phyloP scores from a whole-genome alignment of 805 yeast genomes.

The Lipomyces spencermartinsiae region DNA sequence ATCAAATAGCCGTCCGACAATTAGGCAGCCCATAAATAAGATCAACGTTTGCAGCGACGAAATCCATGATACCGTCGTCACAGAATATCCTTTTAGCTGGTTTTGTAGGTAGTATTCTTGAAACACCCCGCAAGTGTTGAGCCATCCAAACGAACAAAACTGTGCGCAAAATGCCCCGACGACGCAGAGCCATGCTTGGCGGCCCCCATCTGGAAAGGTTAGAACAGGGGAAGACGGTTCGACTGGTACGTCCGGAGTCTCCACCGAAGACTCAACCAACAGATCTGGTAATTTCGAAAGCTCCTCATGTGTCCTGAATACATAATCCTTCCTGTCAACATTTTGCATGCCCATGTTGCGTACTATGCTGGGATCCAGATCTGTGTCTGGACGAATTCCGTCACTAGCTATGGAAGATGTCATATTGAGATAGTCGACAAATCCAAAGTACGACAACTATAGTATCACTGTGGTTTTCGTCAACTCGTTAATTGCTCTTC shows the following conservation, averaged over 20 bases:
- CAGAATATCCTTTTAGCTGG: slow-evolving; percentile 38
- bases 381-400: neutral
- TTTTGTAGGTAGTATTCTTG: slow-evolving; percentile 42
- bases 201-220: slow-evolving; percentile 58
- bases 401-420: neutral
- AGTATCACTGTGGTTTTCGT: no score
- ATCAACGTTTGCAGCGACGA: slow-evolving; percentile 45
- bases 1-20: slow-evolving; percentile 38
- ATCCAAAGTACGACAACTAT: no score
- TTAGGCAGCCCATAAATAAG: slow-evolving; percentile 39
- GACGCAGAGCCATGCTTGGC: slow-evolving; percentile 61
- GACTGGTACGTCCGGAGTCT: neutral
- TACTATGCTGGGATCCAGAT: neutral
- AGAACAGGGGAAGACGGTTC: slow-evolving; percentile 2
- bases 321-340: neutral
- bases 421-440: neutral
- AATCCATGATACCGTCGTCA: slow-evolving; percentile 47
- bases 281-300: neutral
- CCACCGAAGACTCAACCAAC: neutral
- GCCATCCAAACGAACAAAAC: slow-evolving; percentile 64
- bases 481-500: no score
- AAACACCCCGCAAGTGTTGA: slow-evolving; percentile 41
- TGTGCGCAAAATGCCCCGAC: slow-evolving; percentile 65
- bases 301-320: neutral
- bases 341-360: neutral